Evolutionary conservation across 345 rosid genomes (phyloP), one percentile per base, ranked within the genome.

Genomic region (Salix brachista): DNA sequence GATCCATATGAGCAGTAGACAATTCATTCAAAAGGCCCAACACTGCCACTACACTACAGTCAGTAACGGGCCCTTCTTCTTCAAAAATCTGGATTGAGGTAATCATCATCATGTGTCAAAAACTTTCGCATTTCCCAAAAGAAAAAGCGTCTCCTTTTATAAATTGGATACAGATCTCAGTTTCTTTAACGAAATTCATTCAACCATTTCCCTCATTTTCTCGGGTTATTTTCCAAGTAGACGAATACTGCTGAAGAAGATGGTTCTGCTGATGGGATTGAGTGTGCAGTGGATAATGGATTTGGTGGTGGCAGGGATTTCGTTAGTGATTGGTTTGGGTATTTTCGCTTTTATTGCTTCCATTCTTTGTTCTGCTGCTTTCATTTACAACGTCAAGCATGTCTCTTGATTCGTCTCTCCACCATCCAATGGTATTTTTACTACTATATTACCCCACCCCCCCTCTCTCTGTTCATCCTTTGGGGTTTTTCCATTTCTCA

Each of bases 341-440:
- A 79, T 92, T 78, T 94, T 92, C 82, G 84, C 89, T 64, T 82
- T 90, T 79, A 84, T 90, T 54, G 87, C 97, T 71, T 82, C 89
- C 61, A 69, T 94, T 64, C 91, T 94, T 65, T 94, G 98, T 82
- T 89, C 89, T 52, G 91, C 86, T 58, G 97, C 97, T 77, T 94
- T 94, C 89, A 68, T 91, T 72, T 87, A 86, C 83, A 90, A 92
- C 79, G 88, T 84, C 83, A 92, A 84, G 87, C 75, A 74, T 34
- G 80, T 74, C 56, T 83, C 86, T 67, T 89, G 65, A 82, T 52
- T 41, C 65, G 19, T 39, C 67, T 26, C 10, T 64, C 34, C 6
- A 28, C 68, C 68, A 65, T 65, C 41, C 68, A 65, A 2, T 14
- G 68, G 41, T 65, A 65, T 16, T 9, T 13, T 14, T 14, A 60